Conservation (phyloP, 2,329 filamentous ascomycete genomes). For the Venturia pyrina region DNA sequence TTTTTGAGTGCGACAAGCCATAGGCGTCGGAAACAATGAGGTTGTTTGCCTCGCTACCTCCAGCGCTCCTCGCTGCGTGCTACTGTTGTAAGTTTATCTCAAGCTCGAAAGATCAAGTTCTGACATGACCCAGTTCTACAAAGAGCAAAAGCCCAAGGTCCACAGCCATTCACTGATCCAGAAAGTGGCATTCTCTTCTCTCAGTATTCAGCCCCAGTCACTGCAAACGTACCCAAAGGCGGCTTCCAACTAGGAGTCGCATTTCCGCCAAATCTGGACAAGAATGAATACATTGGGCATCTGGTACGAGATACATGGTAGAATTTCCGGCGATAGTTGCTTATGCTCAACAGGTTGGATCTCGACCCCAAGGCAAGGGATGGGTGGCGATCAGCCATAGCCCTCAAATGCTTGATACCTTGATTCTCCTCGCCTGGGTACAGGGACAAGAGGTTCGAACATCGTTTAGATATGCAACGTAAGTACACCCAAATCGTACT, state of each 20-base stretch:
- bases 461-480: slow-evolving; percentile 45
- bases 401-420: slow-evolving; percentile 46
- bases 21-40: neutral
- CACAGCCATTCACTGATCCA: neutral
- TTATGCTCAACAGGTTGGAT: neutral
- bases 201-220: neutral
- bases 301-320: neutral
- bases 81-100: neutral
- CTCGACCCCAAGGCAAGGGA: slow-evolving; percentile 32
- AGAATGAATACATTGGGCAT: slow-evolving; percentile 8
- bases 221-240: neutral
- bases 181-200: slow-evolving; percentile 8
- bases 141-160: neutral
- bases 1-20: no score
- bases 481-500: neutral
- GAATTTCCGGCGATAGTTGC: neutral
- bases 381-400: slow-evolving; percentile 51
- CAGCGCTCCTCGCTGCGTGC: slow-evolving; percentile 1
- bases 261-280: neutral
- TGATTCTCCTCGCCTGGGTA: slow-evolving; percentile 51
- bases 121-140: neutral
- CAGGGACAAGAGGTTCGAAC: slow-evolving; percentile 44
- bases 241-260: slow-evolving; percentile 7
- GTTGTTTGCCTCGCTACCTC: neutral
- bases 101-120: no score